A percentile compares a stretch with the other conserved stretches of the same genome.
Evolutionary conservation across 2,329 filamentous ascomycete genomes (phyloP).

Genomic region (Sporothrix brasiliensis): DNA sequence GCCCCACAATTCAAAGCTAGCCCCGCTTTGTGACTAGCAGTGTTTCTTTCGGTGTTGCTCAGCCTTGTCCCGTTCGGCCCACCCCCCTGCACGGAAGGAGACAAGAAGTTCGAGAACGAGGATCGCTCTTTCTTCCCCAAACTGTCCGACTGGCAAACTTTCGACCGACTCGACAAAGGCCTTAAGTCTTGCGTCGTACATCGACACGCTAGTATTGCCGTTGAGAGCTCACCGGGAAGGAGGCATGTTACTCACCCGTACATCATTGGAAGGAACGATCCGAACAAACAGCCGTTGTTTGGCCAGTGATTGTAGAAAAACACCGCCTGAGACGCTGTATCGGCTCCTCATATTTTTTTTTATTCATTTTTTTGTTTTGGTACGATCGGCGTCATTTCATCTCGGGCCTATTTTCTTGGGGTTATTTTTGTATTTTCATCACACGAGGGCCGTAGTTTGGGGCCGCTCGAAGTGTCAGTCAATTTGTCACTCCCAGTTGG

Average conservation of each 20-base stretch:
- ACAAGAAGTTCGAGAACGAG: slow-evolving; percentile 17
- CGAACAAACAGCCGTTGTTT: neutral
- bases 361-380: neutral
- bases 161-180: slow-evolving; percentile 1
- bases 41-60: slow-evolving; percentile 19
- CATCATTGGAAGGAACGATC: too few relatives aligned
- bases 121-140: slow-evolving; percentile 14
- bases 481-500: neutral
- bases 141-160: slow-evolving; percentile 10
- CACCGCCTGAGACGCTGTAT: too few relatives aligned
- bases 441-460: neutral
- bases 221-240: neutral
- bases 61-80: slow-evolving; percentile 25
- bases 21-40: slow-evolving; percentile 19
- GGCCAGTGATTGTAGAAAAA: neutral
- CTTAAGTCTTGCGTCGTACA: neutral
- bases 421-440: slow-evolving; percentile 2
- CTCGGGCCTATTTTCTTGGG: neutral
- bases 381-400: neutral
- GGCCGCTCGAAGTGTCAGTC: neutral
- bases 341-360: neutral
- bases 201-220: neutral
- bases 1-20: slow-evolving; percentile 17
- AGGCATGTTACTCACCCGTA: neutral
- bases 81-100: slow-evolving; percentile 14